Evolutionary conservation across 306 rosid genomes (phyloP).

Genomic region (Abrus precatorius): DNA sequence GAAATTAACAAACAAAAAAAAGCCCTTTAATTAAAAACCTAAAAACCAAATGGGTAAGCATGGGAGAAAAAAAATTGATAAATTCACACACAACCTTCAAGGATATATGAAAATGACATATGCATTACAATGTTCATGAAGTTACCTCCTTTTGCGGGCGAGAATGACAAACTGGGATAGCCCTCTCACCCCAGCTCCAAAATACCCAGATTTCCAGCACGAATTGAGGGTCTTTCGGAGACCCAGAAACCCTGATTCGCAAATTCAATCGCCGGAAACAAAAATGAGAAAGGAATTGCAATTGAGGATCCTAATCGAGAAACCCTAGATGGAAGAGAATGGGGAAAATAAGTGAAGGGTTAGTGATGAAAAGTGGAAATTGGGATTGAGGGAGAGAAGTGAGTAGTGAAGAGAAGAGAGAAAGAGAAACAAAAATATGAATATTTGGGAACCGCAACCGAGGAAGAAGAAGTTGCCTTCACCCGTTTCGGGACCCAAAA

Average conservation of each 20-base stretch:
- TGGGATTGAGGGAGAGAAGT: neutral
- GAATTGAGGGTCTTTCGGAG: conserved; percentile 44
- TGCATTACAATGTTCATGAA: neutral
- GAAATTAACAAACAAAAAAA: neutral
- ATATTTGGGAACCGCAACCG: conserved; percentile 5
- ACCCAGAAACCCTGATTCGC: conserved; percentile 39
- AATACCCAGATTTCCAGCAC: conserved; percentile 37
- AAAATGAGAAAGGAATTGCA: conserved; percentile 3
- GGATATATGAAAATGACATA: conserved; percentile 36
- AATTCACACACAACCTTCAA: conserved; percentile 43
- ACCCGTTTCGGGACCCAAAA: too few species aligned
- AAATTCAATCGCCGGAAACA: neutral
- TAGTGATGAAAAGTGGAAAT: neutral
- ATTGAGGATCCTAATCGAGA: neutral
- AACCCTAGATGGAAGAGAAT: conserved; percentile 6
- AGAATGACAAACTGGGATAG: conserved; percentile 33
- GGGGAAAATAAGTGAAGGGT: neutral
- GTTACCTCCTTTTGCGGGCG: conserved; percentile 48
- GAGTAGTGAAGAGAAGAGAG: neutral
- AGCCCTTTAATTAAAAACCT: neutral
- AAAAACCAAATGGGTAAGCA: conserved; percentile 33
- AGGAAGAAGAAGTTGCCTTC: neutral
- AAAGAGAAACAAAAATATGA: neutral
- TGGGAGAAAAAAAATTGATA: conserved; percentile 33
- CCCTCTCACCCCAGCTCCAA: conserved; percentile 27